Base-by-base conservation (phyloP, 23 red algal species). In the Gracilaria domingensis region DNA sequence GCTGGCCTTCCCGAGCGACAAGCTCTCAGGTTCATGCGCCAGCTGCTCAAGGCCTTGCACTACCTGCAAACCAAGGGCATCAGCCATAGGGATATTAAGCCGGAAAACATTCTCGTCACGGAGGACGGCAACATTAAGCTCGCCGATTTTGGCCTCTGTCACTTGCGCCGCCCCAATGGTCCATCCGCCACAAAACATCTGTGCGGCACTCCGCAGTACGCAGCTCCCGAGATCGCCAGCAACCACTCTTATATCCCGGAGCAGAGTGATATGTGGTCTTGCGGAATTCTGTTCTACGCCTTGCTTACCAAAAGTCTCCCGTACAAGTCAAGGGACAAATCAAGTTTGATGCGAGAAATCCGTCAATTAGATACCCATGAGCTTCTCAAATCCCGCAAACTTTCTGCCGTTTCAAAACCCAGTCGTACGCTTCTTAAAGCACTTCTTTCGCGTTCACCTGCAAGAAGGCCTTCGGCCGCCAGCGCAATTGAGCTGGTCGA, bases 71-170 rank as follows among this genome's bases (percentile, higher is more conserved):
- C 44, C 35, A 74, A 84, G 29, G 94, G 94, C 42, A 91, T 98
- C 47, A 93, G 94, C 59, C 96, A 98, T 72, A 87, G 96, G 14
- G 96, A 98, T 59, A 98, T 98, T 82, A 98, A 98, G 92, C 96
- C 93, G 6, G 89, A 90, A 33, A 98, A 98, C 71, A 59, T 95
- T 28, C 92, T 98, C 92, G 62, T 98, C 25, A 76, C 87, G 39
- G 79, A 92, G 28, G 66, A 88, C 26, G 82, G 86, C 1, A 75
- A 95, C 32, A 32, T 98, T 21, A 98, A 98, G 73, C 75, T 98
- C n/a, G 78, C 96, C 18, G 96, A 98, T 38, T 98, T 98, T 80
- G 96, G 96, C 42, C 80, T 98, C 26, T 93, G 92, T 36, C 88
- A 95, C 37, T 82, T 67, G 90, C 64, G 90, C 47, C 82, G 21